Percentiles rank a stretch among this genome's conserved stretches.
Conservation (phyloP, 345 rosid species). For the Eutrema japonicum region DNA sequence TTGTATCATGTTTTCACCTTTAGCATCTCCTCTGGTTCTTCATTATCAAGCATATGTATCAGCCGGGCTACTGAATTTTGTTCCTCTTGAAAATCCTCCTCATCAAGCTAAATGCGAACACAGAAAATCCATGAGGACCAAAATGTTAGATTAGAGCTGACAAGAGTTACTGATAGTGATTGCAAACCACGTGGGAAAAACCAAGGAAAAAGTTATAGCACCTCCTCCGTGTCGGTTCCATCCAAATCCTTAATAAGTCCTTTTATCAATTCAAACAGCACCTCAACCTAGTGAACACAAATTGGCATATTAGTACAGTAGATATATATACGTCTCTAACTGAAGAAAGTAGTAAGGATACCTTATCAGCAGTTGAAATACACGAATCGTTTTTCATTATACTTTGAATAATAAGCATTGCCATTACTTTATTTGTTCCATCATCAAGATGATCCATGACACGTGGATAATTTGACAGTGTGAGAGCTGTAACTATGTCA, state of each 20-base stretch:
- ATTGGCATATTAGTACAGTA: conserved; percentile 30
- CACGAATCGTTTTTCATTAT: conserved; percentile 76
- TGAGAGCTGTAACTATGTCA: conserved; percentile 78
- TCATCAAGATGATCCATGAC: conserved; percentile 86
- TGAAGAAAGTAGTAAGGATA: conserved; percentile 39
- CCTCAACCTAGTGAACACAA: conserved; percentile 69
- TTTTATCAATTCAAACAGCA: conserved; percentile 76
- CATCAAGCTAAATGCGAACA: conserved; percentile 63
- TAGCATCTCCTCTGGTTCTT: conserved; percentile 83
- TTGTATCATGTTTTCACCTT: conserved; percentile 52
- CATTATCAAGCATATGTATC: conserved; percentile 78
- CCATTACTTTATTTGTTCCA: conserved; percentile 88
- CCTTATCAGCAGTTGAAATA: conserved; percentile 80
- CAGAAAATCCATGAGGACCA: conserved; percentile 24
- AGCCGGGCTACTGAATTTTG: conserved; percentile 90
- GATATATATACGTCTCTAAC: conserved; percentile 7
- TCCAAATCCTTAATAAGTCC: conserved; percentile 91
- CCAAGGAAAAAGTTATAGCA: conserved; percentile 27
- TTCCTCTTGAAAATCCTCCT: conserved; percentile 92
- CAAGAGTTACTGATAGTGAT: conserved; percentile 7
- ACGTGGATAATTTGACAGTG: conserved; percentile 85
- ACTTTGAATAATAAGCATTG: conserved; percentile 85
- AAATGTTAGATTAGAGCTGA: conserved; percentile 19
- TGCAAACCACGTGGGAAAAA: conserved; percentile 5
- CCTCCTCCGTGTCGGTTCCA: conserved; percentile 68